Base-by-base conservation (phyloP, 306 rosid genomes). In the Herpetospermum pedunculosum region DNA sequence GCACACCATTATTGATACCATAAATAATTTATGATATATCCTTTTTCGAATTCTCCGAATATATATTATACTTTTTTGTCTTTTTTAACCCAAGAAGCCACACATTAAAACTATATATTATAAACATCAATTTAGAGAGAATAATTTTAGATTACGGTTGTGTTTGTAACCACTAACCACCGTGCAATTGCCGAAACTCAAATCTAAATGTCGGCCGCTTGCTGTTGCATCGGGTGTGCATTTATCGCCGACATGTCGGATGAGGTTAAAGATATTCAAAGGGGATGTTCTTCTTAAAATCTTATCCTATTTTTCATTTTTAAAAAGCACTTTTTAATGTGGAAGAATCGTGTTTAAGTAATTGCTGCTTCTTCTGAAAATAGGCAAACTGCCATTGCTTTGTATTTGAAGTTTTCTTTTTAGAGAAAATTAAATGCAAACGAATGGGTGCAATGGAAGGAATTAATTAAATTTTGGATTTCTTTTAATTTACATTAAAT, bases 1-100 rank as follows among this genome's bases (percentile, higher is more conserved):
- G 74, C 74, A 46, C 40, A 23, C 74, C 74, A 70, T 70, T 70
- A 70, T 70, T 70, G 58, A 70, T 28, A 2, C 35, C 37, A 14
- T 46, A 70, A 68, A 41, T 68, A 14, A 68, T 13, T 28, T 37
- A 57, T 49, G 1, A 15, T 5, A 44, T 47, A 28, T 46, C 21
- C 55, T 28, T 28, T 70, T 70, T 70, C 16, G 28, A 41, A 70
- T 70, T 70, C 57, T 46, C 58, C 2, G 21, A 28, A 70, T 68
- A 43, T 23, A 67, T 67, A 41, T 38, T 37, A 68, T 68, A 6
- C 34, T 65, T 46, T 68, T 67, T 44, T 4, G n/a, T 25, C 10
- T 25, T 53, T 14, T 19, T 23, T 41, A 21, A 5, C 9, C 32
- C 1, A 60, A 38, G 13, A 49, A 19, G 13, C 71, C 30, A 1